A percentile compares a stretch with the other conserved stretches of the same genome.
Conservation (phyloP, 2,329 filamentous ascomycete genomes). For the Diaporthe sp. region DNA sequence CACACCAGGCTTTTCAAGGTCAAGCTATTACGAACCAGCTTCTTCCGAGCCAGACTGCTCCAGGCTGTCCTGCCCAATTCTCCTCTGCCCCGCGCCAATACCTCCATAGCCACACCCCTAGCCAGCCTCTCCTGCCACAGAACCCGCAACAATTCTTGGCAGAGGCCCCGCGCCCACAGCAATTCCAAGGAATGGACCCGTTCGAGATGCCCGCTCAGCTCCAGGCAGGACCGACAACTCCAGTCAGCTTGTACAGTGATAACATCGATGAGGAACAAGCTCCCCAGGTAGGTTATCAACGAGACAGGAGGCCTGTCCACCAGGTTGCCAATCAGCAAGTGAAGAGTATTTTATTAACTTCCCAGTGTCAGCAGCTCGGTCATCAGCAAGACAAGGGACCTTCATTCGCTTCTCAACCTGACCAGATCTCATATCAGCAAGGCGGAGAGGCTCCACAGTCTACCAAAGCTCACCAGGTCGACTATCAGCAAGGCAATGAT, state of each 20-base stretch:
- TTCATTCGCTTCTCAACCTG: background rate
- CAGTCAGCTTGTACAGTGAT: background rate
- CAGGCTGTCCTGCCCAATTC: background rate
- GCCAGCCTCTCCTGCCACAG: background rate
- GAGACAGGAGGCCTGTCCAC: background rate
- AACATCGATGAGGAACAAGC: background rate
- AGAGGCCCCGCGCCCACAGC: background rate
- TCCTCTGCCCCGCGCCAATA: background rate
- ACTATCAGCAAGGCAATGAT: background rate
- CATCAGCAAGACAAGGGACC: background rate
- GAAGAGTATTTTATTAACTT: too few species aligned
- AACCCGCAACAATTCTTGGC: background rate
- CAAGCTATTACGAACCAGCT: background rate
- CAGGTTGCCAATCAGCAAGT: background rate
- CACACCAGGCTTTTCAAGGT: background rate
- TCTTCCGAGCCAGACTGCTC: background rate
- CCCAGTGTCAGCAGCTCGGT: background rate
- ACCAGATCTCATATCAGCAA: background rate
- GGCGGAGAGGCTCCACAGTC: too few species aligned
- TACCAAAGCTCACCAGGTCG: background rate
- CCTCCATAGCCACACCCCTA: background rate
- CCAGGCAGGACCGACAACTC: background rate
- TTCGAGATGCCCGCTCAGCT: background rate
- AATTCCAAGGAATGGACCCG: background rate
- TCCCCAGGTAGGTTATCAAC: background rate